Percentiles rank a stretch among this genome's conserved stretches.
Evolutionary conservation across 768 basidiomycete genomes (phyloP).

Genomic region (Tulasnella sp.): DNA sequence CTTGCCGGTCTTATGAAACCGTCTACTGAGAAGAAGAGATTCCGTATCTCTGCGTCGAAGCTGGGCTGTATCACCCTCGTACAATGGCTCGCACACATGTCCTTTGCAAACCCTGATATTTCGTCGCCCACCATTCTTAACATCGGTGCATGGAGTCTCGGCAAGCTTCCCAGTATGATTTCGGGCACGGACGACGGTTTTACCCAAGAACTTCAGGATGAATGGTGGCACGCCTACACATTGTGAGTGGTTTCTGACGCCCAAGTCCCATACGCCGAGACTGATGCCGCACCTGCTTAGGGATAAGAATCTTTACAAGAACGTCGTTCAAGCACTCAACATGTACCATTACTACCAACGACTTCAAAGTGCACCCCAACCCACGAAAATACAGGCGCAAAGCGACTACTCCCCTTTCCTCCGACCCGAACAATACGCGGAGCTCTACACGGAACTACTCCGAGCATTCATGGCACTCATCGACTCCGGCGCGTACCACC

Average conservation of each 20-base stretch:
- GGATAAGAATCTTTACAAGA: background rate
- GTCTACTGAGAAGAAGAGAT: background rate
- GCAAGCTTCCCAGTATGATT: background rate
- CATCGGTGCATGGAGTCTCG: background rate
- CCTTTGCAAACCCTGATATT: background rate
- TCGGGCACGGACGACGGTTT: background rate
- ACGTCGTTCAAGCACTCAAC: background rate
- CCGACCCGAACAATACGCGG: too few species aligned
- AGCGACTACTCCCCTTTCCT: too few species aligned
- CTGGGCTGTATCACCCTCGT: constrained; percentile 1
- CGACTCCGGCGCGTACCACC: too few species aligned
- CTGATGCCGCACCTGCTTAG: background rate
- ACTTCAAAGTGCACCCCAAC: background rate
- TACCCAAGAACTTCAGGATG: background rate
- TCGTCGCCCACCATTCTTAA: background rate
- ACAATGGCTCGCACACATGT: background rate
- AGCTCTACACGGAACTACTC: too few species aligned
- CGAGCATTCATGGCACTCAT: too few species aligned
- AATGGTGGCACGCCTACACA: background rate
- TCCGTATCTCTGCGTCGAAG: background rate
- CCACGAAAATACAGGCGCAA: too few species aligned
- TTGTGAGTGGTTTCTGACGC: background rate
- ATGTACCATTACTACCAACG: background rate
- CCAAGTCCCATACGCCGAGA: background rate
- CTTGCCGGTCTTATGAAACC: background rate